phyloP scores from a whole-genome alignment of 2,329 filamentous ascomycete species.

The Colletotrichum zoysiae region DNA sequence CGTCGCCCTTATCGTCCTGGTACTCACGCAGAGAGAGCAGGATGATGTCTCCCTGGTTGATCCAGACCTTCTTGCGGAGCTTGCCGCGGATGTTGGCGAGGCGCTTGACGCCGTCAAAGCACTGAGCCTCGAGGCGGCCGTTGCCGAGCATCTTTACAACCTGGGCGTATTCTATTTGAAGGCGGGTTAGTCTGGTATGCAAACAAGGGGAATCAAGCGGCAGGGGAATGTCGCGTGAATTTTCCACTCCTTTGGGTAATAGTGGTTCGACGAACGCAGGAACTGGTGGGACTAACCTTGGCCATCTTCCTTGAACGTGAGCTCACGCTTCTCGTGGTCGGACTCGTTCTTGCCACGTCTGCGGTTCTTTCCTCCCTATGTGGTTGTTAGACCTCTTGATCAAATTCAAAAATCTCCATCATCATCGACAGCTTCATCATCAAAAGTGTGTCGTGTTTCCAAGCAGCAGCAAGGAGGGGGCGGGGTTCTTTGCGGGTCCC shows the following conservation, averaged over 20 bases:
- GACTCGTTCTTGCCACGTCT: constrained; percentile 99
- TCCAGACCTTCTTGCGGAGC: constrained; percentile 99
- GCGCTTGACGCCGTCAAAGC: constrained; percentile 93
- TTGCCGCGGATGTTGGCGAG: constrained; percentile 82
- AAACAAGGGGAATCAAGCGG: not conserved
- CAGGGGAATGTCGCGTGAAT: not conserved
- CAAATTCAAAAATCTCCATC: constrained; percentile 1
- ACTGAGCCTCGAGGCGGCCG: constrained; percentile 90
- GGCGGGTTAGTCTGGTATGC: constrained; percentile 10
- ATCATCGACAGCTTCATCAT: constrained; percentile 28
- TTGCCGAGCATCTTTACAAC: constrained; percentile 96
- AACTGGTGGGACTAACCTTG: constrained; percentile 68
- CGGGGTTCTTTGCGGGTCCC: constrained; percentile 42
- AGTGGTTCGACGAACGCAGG: not conserved
- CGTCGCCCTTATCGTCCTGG: constrained; percentile 96
- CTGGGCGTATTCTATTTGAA: constrained; percentile 83
- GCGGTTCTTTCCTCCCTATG: constrained; percentile 96
- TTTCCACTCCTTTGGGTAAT: not conserved
- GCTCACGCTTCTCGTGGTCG: constrained; percentile 98
- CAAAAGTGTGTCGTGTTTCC: constrained; percentile 31
- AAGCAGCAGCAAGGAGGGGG: constrained; percentile 36
- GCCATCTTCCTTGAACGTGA: constrained; percentile 98
- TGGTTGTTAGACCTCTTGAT: constrained; percentile 21
- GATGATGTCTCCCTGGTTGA: constrained; percentile 98
- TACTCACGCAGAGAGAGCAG: constrained; percentile 90